Conservation (phyloP, 2,329 filamentous ascomycete species). For the Lomentospora prolificans region DNA sequence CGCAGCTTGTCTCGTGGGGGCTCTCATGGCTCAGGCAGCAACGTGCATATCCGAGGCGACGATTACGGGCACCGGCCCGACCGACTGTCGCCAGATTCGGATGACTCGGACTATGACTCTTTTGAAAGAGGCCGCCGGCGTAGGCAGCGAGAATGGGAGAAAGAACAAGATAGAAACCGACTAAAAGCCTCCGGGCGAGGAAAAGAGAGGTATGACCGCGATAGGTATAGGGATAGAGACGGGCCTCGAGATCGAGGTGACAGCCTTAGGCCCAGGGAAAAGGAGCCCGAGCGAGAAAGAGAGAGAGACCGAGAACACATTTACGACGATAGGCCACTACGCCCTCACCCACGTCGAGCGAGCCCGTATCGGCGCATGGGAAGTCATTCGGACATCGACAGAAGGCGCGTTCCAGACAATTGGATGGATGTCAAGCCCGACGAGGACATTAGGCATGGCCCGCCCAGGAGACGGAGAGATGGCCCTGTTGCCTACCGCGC, state of each 20-base stretch:
- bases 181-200: background rate
- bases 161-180: constrained; percentile 3
- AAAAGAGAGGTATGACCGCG: constrained; percentile 6
- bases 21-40: background rate
- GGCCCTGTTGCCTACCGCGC: constrained; percentile 11
- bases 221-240: constrained; percentile 8
- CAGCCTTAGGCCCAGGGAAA: constrained; percentile 22
- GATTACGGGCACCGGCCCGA: background rate
- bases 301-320: constrained; percentile 21
- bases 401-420: background rate
- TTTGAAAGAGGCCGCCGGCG: constrained; percentile 1
- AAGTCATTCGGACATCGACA: background rate
- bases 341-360: background rate
- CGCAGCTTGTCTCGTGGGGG: constrained; percentile 6
- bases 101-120: constrained; percentile 2
- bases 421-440: constrained; percentile 19
- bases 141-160: constrained; percentile 6
- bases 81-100: background rate
- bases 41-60: background rate
- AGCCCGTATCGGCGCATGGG: constrained; percentile 1
- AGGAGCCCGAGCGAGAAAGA: constrained; percentile 22
- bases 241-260: background rate
- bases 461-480: constrained; percentile 24
- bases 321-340: constrained; percentile 3
- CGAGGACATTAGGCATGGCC: constrained; percentile 23